phyloP scores from a whole-genome alignment of 257 asterid species.

The Ilex aquifolium region DNA sequence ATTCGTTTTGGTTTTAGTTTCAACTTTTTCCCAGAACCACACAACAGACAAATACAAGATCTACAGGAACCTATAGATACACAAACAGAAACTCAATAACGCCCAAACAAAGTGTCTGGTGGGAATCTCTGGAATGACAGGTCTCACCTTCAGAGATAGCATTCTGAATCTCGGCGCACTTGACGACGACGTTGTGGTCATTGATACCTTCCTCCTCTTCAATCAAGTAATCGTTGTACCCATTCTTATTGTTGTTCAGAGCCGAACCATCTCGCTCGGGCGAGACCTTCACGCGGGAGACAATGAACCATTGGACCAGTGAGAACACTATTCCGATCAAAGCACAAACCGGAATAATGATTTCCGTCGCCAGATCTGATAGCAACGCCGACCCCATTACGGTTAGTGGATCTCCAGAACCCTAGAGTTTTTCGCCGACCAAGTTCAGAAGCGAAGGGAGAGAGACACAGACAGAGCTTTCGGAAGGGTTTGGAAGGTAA shows the following conservation, averaged over 20 bases:
- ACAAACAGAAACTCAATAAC: neutral
- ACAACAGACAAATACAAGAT: too few relatives aligned
- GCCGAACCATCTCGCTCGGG: constrained; percentile 23
- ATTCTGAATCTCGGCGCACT: constrained; percentile 82
- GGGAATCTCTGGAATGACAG: constrained; percentile 19
- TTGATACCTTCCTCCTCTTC: constrained; percentile 85
- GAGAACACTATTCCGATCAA: constrained; percentile 68
- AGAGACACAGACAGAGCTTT: neutral
- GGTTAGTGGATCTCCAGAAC: neutral
- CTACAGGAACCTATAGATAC: neutral
- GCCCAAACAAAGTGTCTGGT: too few relatives aligned
- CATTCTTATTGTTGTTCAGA: constrained; percentile 45
- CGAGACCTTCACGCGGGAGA: constrained; percentile 64
- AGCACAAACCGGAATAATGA: constrained; percentile 70
- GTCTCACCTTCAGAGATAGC: constrained; percentile 81
- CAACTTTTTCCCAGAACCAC: too few relatives aligned
- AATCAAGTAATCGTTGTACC: constrained; percentile 55
- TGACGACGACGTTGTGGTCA: constrained; percentile 60
- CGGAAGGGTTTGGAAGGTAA: neutral
- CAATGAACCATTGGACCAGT: constrained; percentile 63
- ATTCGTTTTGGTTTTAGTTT: too few relatives aligned
- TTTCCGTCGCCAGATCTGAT: constrained; percentile 66
- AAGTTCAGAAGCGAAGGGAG: neutral
- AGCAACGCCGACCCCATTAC: constrained; percentile 44
- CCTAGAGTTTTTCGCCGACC: neutral